phyloP scores from a whole-genome alignment of 2,329 filamentous ascomycete species.

The Xylariaceae sp. region DNA sequence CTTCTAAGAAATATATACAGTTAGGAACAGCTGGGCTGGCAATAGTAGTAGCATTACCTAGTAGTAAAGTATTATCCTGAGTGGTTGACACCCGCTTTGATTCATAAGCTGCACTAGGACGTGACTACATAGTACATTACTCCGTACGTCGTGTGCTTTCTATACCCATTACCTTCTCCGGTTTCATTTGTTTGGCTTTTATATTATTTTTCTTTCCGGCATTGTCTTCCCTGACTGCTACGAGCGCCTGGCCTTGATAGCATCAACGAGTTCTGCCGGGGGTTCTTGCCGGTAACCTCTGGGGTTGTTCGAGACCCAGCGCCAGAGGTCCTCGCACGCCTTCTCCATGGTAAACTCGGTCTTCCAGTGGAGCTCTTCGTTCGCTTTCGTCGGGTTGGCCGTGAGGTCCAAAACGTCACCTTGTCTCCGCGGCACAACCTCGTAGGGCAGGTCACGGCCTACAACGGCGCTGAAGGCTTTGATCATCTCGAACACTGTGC shows the following conservation, averaged over 20 bases:
- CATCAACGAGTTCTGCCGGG: constrained; percentile 72
- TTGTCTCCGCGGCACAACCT: constrained; percentile 73
- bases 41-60: too few species aligned
- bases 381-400: constrained; percentile 81
- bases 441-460: constrained; percentile 78
- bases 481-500: constrained; percentile 96
- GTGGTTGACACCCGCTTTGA: not conserved
- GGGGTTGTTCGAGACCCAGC: constrained; percentile 95
- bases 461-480: constrained; percentile 86
- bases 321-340: constrained; percentile 91
- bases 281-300: constrained; percentile 89
- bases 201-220: not conserved
- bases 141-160: not conserved
- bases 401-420: constrained; percentile 95
- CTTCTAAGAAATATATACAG: not conserved
- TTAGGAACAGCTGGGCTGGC: not conserved
- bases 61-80: not conserved
- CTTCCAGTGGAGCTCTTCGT: constrained; percentile 87
- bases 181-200: constrained; percentile 1
- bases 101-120: constrained; percentile 3
- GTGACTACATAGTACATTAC: not conserved
- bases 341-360: constrained; percentile 86
- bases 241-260: constrained; percentile 42
- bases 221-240: constrained; percentile 8
- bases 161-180: constrained; percentile 5